Percentiles rank a stretch among this genome's conserved stretches.
Evolutionary conservation across 2,329 filamentous ascomycete genomes (phyloP).

Genomic region (Cryphonectria parasitica): DNA sequence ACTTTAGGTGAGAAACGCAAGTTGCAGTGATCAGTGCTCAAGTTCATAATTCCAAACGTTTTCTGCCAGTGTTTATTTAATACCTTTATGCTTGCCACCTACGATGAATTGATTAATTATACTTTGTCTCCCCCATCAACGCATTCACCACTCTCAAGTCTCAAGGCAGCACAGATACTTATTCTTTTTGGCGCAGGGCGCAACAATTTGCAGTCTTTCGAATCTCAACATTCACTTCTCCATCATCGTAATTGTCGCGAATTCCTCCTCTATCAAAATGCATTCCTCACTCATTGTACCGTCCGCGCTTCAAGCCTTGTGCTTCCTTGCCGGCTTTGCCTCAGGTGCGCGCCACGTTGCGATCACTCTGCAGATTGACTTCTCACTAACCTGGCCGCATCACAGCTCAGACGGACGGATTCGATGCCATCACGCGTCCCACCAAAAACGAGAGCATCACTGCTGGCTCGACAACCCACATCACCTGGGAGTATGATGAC

Average conservation of each 20-base stretch:
- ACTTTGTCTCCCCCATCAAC: too few relatives aligned
- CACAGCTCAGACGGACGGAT: constrained; percentile 52
- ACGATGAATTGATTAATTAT: neutral
- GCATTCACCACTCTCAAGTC: neutral
- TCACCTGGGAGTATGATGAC: constrained; percentile 53
- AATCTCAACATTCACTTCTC: neutral
- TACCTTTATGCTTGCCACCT: neutral
- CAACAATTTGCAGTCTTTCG: neutral
- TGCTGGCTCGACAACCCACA: constrained; percentile 53
- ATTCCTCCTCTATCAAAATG: neutral
- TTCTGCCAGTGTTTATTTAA: neutral
- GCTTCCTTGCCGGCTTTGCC: too few relatives aligned
- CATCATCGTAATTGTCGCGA: neutral
- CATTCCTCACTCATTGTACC: neutral
- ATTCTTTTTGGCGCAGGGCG: neutral
- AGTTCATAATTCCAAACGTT: neutral
- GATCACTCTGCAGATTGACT: neutral
- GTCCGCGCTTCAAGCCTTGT: neutral
- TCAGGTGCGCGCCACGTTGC: neutral
- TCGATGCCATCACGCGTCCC: constrained; percentile 58
- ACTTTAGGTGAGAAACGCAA: neutral
- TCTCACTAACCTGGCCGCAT: neutral
- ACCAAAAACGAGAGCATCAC: constrained; percentile 46
- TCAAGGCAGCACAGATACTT: neutral
- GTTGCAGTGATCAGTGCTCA: neutral